Evolutionary conservation across 1,284 basidiomycete genomes (phyloP).

Genomic region (Irpex lacteus): DNA sequence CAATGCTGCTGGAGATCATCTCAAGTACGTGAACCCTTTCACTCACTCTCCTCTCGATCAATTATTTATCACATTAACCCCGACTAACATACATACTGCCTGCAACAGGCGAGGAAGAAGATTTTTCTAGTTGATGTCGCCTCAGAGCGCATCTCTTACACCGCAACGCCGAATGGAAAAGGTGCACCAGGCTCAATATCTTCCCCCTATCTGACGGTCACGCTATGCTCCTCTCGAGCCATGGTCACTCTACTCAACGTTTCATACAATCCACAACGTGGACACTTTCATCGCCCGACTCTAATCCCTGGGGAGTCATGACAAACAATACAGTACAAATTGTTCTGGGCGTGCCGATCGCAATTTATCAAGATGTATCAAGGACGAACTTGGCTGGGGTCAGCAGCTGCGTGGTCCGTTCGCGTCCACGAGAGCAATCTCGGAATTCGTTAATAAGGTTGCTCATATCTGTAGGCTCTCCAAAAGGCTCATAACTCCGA

Average conservation of each 20-base stretch:
- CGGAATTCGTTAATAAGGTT: too few species aligned
- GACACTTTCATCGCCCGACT: not conserved
- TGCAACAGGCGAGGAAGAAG: not conserved
- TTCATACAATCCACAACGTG: too few species aligned
- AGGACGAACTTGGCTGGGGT: not conserved
- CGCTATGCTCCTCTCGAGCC: not conserved
- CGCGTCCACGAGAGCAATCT: too few species aligned
- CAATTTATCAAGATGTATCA: not conserved
- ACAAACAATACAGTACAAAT: not conserved
- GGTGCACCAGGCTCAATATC: not conserved
- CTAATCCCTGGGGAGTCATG: not conserved
- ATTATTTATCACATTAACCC: conserved; percentile 7
- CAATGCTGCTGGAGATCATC: conserved; percentile 22
- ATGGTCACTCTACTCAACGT: not conserved
- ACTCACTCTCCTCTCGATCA: conserved; percentile 14
- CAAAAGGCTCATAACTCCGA: not conserved
- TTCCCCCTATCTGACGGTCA: not conserved
- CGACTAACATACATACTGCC: not conserved
- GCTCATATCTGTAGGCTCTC: not conserved
- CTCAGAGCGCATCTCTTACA: not conserved
- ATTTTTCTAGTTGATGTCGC: not conserved
- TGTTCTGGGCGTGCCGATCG: not conserved
- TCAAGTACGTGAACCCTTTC: not conserved
- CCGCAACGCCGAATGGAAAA: not conserved
- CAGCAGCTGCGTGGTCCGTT: too few species aligned